These are phyloP conservation scores for Parsonsia alboflavescens DNA, from an alignment of 257 asterid genomes.

Conservation along the genomic window DNA sequence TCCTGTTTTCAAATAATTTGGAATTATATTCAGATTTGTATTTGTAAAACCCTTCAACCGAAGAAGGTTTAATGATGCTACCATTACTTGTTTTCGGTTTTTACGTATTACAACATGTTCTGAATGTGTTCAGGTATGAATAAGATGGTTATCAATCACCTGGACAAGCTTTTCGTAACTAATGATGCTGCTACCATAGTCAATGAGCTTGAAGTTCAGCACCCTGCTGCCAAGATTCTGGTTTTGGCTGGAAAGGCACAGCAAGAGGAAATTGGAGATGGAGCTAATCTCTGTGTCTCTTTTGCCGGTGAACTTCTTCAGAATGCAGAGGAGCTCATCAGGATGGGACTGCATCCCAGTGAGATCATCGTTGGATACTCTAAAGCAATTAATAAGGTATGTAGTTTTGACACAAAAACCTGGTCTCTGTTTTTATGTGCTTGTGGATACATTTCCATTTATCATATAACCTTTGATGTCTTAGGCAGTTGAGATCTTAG, in stretches of 20 bases:
- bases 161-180: constrained; percentile 89
- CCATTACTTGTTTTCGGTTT: not conserved
- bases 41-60: not conserved
- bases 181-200: constrained; percentile 97
- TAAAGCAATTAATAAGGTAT: constrained; percentile 81
- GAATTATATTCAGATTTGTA: not conserved
- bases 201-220: constrained; percentile 96
- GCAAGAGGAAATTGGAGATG: constrained; percentile 96
- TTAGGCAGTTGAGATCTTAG: constrained; percentile 62
- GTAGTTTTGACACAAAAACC: not conserved
- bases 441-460: not conserved
- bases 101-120: not conserved
- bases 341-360: constrained; percentile 98
- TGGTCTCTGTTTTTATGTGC: not conserved
- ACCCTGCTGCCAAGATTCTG: constrained; percentile 96
- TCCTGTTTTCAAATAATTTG: not conserved
- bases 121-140: constrained; percentile 67
- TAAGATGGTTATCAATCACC: constrained; percentile 95
- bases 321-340: constrained; percentile 89
- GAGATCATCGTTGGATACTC: constrained; percentile 85
- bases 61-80: not conserved
- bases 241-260: constrained; percentile 97
- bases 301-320: constrained; percentile 98
- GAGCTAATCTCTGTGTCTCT: constrained; percentile 86
- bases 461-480: constrained; percentile 15